Percentiles rank a stretch among this genome's conserved stretches.
Conservation (phyloP, 768 basidiomycete genomes). For the Agaricus blazei region DNA sequence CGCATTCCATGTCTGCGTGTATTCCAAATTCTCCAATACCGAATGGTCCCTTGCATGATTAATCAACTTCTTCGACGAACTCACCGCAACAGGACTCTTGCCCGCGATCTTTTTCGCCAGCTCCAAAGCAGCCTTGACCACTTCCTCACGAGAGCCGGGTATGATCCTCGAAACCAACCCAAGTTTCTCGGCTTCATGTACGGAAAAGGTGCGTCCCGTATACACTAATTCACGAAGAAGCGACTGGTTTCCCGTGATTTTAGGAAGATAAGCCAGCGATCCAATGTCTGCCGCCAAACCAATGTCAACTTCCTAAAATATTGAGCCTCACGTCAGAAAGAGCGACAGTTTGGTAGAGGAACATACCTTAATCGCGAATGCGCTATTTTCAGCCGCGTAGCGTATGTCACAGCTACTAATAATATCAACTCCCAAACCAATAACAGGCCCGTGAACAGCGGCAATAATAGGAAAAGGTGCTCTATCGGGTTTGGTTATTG, state of each 20-base stretch:
- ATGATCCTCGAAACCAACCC: slow-evolving; percentile 77
- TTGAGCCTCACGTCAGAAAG: slow-evolving; percentile 23
- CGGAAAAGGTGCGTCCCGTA: slow-evolving; percentile 66
- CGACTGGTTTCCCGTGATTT: slow-evolving; percentile 70
- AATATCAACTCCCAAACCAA: slow-evolving; percentile 80
- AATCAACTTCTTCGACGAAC: slow-evolving; percentile 73
- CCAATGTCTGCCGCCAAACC: slow-evolving; percentile 89
- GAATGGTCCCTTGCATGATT: slow-evolving; percentile 76
- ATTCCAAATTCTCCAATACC: slow-evolving; percentile 36
- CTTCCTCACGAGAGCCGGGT: slow-evolving; percentile 58
- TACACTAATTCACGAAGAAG: slow-evolving; percentile 72
- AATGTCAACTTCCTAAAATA: slow-evolving; percentile 72
- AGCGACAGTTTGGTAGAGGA: slow-evolving; percentile 18
- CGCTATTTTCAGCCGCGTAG: slow-evolving; percentile 55
- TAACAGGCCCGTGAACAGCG: slow-evolving; percentile 68
- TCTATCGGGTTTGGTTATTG: slow-evolving; percentile 62
- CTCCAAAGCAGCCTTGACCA: slow-evolving; percentile 59
- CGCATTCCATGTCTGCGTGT: slow-evolving; percentile 41
- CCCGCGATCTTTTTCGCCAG: slow-evolving; percentile 60
- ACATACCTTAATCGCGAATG: slow-evolving; percentile 70
- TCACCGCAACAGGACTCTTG: slow-evolving; percentile 78
- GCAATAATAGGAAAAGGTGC: slow-evolving; percentile 79
- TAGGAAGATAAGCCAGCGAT: slow-evolving; percentile 76
- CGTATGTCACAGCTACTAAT: slow-evolving; percentile 74
- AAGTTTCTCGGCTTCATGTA: slow-evolving; percentile 58